Evolutionary conservation across 768 basidiomycete genomes (phyloP), one percentile per base, ranked within the genome.

Genomic region (Boletus insuetus): DNA sequence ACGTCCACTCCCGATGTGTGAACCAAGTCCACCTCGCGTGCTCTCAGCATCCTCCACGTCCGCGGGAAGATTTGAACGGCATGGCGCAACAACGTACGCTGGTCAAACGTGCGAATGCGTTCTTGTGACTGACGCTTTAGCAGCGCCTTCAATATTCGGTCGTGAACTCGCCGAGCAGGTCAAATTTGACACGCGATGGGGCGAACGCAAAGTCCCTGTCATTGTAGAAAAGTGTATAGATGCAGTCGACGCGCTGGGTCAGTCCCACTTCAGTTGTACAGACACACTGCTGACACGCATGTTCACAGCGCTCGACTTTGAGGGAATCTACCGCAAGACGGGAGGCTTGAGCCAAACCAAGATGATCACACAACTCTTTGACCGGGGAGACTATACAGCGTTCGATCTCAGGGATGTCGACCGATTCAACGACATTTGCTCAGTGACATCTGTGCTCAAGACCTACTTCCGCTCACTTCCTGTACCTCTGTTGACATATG

Each of bases 261-360:
- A 52, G 87, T 73, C 37, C 26, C 14, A 34, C 4, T 35, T 8
- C 46, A 13, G 11, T 35, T 14, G 2, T 41, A 3, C 14, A 17
- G 16, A 22, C 41, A 6, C 35, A 20, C 50, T 45, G 31, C 16
- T 64, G 31, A 59, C 54, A n/a, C n/a, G n/a, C n/a, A 13, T 26
- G n/a, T 47, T 29, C 31, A 31, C 49, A 91, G 95, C 91, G 6
- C 80, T 98, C 74, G 93, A 97, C 55, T 94, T 94, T 65, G 97
- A 99, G 71, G 97, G 97, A 12, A 93, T 99, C 59, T 99, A 99
- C 72, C 92, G 97, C 59, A 99, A 99, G 76, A 93, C 88, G 0
- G 97, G 97, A 31, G 97, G 97, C 3, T 86, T 90, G 29, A 82
- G 89, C 3, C 95, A 95, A 64, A 89, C 92, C 35, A 96, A 96